phyloP scores from a whole-genome alignment of 1,284 basidiomycete genomes.

The Cryptococcus sp. region DNA sequence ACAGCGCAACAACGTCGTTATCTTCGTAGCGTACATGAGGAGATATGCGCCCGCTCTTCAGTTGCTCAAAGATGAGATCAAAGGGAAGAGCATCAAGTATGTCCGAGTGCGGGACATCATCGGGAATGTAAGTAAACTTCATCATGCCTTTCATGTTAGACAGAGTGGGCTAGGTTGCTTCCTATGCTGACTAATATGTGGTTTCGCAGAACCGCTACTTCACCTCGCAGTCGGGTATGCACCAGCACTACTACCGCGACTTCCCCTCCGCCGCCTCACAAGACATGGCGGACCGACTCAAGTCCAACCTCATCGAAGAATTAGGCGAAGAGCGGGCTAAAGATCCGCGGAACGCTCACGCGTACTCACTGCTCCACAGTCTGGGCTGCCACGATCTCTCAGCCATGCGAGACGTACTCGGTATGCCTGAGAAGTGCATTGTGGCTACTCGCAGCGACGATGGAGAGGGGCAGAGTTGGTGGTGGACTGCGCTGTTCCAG shows the following conservation, averaged over 20 bases:
- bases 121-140: conserved; percentile 41
- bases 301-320: conserved; percentile 29
- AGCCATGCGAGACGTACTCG: conserved; percentile 54
- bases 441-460: conserved; percentile 29
- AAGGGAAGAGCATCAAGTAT: conserved; percentile 46
- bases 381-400: conserved; percentile 52
- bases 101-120: conserved; percentile 53
- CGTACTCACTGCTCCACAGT: conserved; percentile 46
- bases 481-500: conserved; percentile 31
- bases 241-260: conserved; percentile 44
- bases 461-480: conserved; percentile 23
- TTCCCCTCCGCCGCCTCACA: conserved; percentile 25
- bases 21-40: conserved; percentile 54
- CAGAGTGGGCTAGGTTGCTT: not conserved
- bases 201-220: conserved; percentile 50
- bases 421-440: conserved; percentile 46
- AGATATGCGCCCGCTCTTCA: conserved; percentile 52
- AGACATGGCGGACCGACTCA: conserved; percentile 26
- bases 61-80: conserved; percentile 46
- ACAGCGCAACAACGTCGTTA: conserved; percentile 30
- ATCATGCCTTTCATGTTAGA: not conserved
- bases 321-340: conserved; percentile 25
- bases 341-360: conserved; percentile 32
- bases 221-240: conserved; percentile 46
- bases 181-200: not conserved